Evolutionary conservation across 1,284 basidiomycete genomes (phyloP), one percentile per base, ranked within the genome.

Genomic region (Tetrapyrgos nigripes): DNA sequence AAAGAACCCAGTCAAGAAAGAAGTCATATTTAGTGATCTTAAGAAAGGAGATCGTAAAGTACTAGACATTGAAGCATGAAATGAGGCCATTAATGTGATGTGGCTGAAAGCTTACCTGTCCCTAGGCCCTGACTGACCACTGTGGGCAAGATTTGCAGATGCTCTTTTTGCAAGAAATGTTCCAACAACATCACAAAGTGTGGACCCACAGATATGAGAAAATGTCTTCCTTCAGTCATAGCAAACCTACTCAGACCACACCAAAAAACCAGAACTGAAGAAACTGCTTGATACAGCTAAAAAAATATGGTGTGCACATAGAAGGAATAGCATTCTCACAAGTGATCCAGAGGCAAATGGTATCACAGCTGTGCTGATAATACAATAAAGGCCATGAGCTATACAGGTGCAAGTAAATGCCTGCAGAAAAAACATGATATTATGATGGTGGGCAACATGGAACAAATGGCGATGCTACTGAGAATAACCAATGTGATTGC

Each of bases 361-460:
- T 47, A 46, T 43, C 63, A 63, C 23, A 45, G 6, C 2, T 46
- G 57, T n/a, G 40, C 48, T 13, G 45, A 53, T 23, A 29, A 27
- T 8, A 28, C 23, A 2, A 60, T 23, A 49, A 10, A n/a, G 13
- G 10, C 29, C 3, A 35, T 48, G 3, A 31, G 55, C 10, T 37
- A 28, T 2, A 8, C 21, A 8, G 27, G 43, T 3, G 27, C 47
- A 17, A 50, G 40, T 13, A 49, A 48, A 19, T 70, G 68, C 46
- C 56, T 69, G 14, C 58, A 56, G 40, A 33, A 64, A 6, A 64
- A 58, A 6, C 68, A 69, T 47, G 47, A 53, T 19, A 29, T 64
- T 4, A 45, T 6, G 49, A 49, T 61, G 43, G 64, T 67, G 2
- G 48, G 59, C 4, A 62, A 67, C 4, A 27, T 56, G 3, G 35